Conservation (phyloP, 345 rosid species). For the Abelmoschus esculentus region DNA sequence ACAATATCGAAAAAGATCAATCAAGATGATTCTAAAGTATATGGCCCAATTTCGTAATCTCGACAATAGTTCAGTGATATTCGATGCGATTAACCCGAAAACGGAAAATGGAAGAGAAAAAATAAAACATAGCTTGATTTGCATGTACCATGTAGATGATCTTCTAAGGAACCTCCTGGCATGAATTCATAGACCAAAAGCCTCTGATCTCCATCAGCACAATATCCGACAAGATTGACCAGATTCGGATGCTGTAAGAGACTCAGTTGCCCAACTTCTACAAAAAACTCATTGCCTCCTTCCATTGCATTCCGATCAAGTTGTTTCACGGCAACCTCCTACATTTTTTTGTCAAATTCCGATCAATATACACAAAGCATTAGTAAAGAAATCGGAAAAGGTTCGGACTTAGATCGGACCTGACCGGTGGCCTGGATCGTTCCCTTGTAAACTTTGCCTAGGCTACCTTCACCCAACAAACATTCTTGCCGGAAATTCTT, state of each 20-base stretch:
- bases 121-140: neutral
- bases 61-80: neutral
- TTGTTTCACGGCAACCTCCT: slow-evolving; percentile 53
- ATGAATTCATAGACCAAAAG: slow-evolving; percentile 42
- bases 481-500: slow-evolving; percentile 66
- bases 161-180: slow-evolving; percentile 31
- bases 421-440: slow-evolving; percentile 47
- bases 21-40: neutral
- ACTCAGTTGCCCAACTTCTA: slow-evolving; percentile 30
- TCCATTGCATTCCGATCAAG: slow-evolving; percentile 44
- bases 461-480: slow-evolving; percentile 21
- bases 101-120: neutral
- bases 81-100: neutral
- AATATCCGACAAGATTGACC: slow-evolving; percentile 44
- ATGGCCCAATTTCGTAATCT: neutral
- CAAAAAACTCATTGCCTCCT: slow-evolving; percentile 41
- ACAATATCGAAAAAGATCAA: neutral
- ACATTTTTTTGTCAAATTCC: neutral
- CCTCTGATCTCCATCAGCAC: slow-evolving; percentile 58
- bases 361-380: neutral
- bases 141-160: slow-evolving; percentile 33
- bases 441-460: slow-evolving; percentile 1
- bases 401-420: slow-evolving; percentile 24
- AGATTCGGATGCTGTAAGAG: slow-evolving; percentile 35
- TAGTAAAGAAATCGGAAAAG: neutral